Evolutionary conservation across 192 early-diverging fungal genomes (phyloP).

Genomic region (Piromyces finnis): DNA sequence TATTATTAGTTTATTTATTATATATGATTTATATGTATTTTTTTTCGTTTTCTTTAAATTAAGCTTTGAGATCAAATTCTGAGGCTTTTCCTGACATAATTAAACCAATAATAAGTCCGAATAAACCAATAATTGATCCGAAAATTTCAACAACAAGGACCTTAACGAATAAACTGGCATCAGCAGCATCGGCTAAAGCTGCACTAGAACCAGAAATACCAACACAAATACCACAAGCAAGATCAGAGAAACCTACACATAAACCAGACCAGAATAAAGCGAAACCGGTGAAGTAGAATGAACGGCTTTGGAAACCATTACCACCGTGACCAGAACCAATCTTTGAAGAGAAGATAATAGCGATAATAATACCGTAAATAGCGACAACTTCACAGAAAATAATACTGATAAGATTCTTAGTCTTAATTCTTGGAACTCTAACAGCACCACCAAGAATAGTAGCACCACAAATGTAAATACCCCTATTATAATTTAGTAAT

Average conservation of each 20-base stretch:
- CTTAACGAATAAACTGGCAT: slow-evolving; percentile 89
- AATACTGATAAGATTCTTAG: slow-evolving; percentile 94
- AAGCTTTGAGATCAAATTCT: slow-evolving; percentile 1
- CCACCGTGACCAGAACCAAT: slow-evolving; percentile 23
- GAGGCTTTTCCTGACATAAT: slow-evolving; percentile 40
- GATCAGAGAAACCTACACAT: slow-evolving; percentile 84
- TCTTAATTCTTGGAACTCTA: slow-evolving; percentile 74
- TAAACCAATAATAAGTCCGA: slow-evolving; percentile 89
- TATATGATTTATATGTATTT: too few relatives aligned
- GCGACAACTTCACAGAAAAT: slow-evolving; percentile 99
- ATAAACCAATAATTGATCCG: slow-evolving; percentile 84
- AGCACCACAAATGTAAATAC: slow-evolving; percentile 86
- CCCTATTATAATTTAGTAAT: too few relatives aligned
- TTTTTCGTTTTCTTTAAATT: too few relatives aligned
- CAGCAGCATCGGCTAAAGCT: slow-evolving; percentile 89
- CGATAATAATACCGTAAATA: slow-evolving; percentile 97
- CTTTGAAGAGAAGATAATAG: slow-evolving; percentile 87
- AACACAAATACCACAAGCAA: slow-evolving; percentile 83
- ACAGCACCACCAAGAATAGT: slow-evolving; percentile 79
- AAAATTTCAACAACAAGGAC: slow-evolving; percentile 96
- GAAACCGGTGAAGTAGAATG: slow-evolving; percentile 69
- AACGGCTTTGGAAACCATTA: slow-evolving; percentile 12
- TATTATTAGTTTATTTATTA: too few relatives aligned
- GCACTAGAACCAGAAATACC: slow-evolving; percentile 85
- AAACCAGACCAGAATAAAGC: slow-evolving; percentile 91